Evolutionary conservation across 2,329 filamentous ascomycete genomes (phyloP).

Genomic region (Stemphylium lycopersici): DNA sequence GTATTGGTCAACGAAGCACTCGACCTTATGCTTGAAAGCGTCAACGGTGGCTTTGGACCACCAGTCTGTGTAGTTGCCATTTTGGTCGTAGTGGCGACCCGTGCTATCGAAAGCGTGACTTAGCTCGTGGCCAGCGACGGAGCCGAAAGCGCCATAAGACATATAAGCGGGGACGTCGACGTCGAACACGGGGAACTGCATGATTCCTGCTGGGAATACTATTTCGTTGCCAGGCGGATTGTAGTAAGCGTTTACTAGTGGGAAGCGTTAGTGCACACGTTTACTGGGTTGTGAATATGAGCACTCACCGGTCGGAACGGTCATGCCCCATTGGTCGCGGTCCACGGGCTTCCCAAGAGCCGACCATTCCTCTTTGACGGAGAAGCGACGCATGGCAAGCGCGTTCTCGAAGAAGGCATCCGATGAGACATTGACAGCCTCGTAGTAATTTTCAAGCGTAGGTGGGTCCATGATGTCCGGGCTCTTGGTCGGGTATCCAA

Average conservation of each 20-base stretch:
- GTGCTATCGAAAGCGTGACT: slow-evolving; percentile 73
- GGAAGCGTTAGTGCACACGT: not conserved
- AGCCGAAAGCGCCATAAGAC: slow-evolving; percentile 72
- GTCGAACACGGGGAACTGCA: slow-evolving; percentile 72
- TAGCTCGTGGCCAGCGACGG: slow-evolving; percentile 71
- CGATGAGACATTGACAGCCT: slow-evolving; percentile 57
- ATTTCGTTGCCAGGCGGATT: slow-evolving; percentile 70
- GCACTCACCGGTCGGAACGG: slow-evolving; percentile 54
- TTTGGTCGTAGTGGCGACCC: slow-evolving; percentile 68
- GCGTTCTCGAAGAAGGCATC: slow-evolving; percentile 65
- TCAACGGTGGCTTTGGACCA: slow-evolving; percentile 67
- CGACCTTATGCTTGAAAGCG: slow-evolving; percentile 63
- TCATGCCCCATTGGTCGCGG: slow-evolving; percentile 66
- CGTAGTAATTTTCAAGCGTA: slow-evolving; percentile 64
- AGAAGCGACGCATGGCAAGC: slow-evolving; percentile 58
- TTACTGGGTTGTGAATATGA: no score
- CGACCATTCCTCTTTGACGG: slow-evolving; percentile 60
- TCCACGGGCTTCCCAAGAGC: slow-evolving; percentile 66
- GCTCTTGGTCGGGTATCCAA: slow-evolving; percentile 68
- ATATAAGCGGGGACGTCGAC: slow-evolving; percentile 68
- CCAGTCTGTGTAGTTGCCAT: slow-evolving; percentile 70
- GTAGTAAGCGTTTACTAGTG: slow-evolving; percentile 66
- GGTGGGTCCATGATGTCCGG: slow-evolving; percentile 67
- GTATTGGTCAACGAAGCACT: slow-evolving; percentile 74
- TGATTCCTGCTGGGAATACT: slow-evolving; percentile 70